These are phyloP conservation scores for Raffaelea ambrosiae DNA, from an alignment of 2,329 filamentous ascomycete species.

Conservation along the genomic window DNA sequence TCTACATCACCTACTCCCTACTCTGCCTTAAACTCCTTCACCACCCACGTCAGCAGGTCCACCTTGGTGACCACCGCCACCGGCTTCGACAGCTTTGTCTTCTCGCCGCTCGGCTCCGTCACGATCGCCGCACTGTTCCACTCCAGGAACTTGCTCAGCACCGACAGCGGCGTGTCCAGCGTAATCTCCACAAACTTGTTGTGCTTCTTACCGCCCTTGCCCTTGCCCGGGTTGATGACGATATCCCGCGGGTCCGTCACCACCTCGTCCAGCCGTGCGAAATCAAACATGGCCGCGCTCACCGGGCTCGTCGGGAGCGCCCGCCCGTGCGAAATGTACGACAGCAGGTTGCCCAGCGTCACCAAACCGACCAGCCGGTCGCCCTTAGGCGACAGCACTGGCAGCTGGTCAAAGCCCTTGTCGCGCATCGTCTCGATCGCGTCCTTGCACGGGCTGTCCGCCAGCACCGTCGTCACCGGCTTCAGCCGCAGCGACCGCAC, in stretches of 20 bases:
- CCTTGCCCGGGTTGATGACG: conserved; percentile 19
- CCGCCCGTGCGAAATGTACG: conserved; percentile 77
- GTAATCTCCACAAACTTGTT: conserved; percentile 91
- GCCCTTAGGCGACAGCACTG: conserved; percentile 65
- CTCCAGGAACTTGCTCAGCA: conserved; percentile 88
- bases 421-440: conserved; percentile 98
- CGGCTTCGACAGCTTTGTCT: conserved; percentile 58
- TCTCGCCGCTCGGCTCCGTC: conserved; percentile 58
- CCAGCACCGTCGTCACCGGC: conserved; percentile 78
- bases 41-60: conserved; percentile 85
- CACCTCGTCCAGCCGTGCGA: conserved; percentile 77
- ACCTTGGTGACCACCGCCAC: conserved; percentile 94
- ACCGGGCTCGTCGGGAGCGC: conserved; percentile 67
- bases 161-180: conserved; percentile 72
- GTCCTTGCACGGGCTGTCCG: conserved; percentile 65
- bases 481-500: conserved; percentile 80
- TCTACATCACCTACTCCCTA: too few relatives aligned
- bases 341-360: conserved; percentile 88
- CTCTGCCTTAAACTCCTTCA: conserved; percentile 48
- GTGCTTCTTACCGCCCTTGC: conserved; percentile 25
- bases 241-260: conserved; percentile 77
- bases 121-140: conserved; percentile 97
- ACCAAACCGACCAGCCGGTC: conserved; percentile 80
- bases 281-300: conserved; percentile 93
- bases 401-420: conserved; percentile 95